Base-by-base conservation (phyloP, 306 rosid genomes). In the Heteromeles arbutifolia region DNA sequence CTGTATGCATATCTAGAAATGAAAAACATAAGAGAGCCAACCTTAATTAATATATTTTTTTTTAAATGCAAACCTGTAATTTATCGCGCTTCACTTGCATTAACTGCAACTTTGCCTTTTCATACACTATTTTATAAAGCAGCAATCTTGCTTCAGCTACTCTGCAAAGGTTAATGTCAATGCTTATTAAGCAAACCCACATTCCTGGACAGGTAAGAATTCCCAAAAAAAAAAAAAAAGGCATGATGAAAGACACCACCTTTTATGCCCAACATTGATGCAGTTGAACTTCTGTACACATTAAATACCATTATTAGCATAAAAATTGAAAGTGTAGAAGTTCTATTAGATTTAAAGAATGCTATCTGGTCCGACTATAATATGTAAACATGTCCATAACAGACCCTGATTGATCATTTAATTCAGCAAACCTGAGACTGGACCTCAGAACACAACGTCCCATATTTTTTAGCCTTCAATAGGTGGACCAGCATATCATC, bases 51-150 rank as follows among this genome's bases (percentile, higher is more conserved):
- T 48, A 48, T 48, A 13, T 17, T 2, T 2, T 13, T 18, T 4
- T 10, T 74, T 45, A n/a, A 9, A 48, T 48, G 6, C 54, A 10
- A 7, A 92, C 99, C 97, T 48, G 91, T 69, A 87, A 86, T 69
- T 73, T 85, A 66, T 84, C 82, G 45, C 54, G 93, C 90, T 89
- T 89, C 81, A 83, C 61, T 58, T 74, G 69, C 93, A 83, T 62
- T 84, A 95, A 77, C 74, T 85, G 93, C 77, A 88, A 72, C 79
- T 87, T 92, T 53, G 96, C 93, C 83, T 77, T 95, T 80, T 87
- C 79, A 86, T 83, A 86, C 19, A 79, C 92, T 80, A 92, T 61
- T 73, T 80, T 82, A 72, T 72, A 81, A 75, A 85, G 78, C 81
- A 90, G 75, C 69, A 73, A 76, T 83, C 86, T 90, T 68, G 84